phyloP scores from a whole-genome alignment of 2,329 filamentous ascomycete genomes.

The Catunica adiposa region DNA sequence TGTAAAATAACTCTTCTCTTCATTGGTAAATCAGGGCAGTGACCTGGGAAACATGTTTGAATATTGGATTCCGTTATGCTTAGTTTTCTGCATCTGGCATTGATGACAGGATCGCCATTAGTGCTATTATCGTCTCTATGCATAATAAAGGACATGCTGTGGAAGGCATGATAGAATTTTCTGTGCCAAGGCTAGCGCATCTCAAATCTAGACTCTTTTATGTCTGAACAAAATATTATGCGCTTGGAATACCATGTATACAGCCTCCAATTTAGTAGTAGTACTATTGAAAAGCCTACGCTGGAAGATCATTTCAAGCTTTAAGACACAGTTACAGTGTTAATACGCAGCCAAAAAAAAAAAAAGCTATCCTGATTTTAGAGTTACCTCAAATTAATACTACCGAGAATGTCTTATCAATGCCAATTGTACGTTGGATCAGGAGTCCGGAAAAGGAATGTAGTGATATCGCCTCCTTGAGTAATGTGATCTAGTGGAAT shows the following conservation, averaged over 20 bases:
- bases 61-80: neutral
- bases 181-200: neutral
- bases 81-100: neutral
- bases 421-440: no score
- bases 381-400: no score
- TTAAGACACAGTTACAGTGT: no score
- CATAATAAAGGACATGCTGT: neutral
- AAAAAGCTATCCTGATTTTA: no score
- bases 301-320: no score
- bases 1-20: neutral
- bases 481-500: neutral
- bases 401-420: no score
- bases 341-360: no score
- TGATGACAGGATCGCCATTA: neutral
- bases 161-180: neutral
- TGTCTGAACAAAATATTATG: no score
- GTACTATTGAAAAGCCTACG: no score
- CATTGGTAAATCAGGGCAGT: neutral
- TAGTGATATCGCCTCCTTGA: neutral
- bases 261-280: no score
- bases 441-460: neutral
- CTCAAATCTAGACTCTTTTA: neutral
- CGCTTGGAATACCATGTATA: no score
- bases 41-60: neutral
- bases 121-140: neutral